A percentile compares a stretch with the other conserved stretches of the same genome.
These are phyloP conservation scores for Populus nigra DNA, from an alignment of 345 rosid species.

Conservation along the genomic window DNA sequence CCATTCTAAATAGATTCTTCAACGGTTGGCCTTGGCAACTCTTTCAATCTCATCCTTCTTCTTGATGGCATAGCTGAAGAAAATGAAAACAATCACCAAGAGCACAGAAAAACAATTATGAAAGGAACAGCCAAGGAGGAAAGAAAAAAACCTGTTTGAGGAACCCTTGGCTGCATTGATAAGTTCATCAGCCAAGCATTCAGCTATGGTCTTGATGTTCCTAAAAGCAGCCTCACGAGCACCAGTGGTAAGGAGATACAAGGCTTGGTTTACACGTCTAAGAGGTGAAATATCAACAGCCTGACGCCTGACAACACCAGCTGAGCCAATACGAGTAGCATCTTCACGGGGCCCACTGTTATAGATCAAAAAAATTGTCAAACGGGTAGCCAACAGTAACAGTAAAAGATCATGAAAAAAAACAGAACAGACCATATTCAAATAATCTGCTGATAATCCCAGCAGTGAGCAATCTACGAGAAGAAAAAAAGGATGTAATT, in stretches of 20 bases:
- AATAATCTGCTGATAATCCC: background rate
- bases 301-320: conserved; percentile 98
- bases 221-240: conserved; percentile 95
- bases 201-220: conserved; percentile 88
- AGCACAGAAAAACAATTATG: background rate
- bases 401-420: too few relatives aligned
- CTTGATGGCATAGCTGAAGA: conserved; percentile 78
- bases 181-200: conserved; percentile 95
- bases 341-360: conserved; percentile 93
- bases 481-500: background rate
- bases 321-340: conserved; percentile 95
- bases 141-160: conserved; percentile 68
- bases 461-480: background rate
- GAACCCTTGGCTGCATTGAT: conserved; percentile 98
- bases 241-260: conserved; percentile 83
- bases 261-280: conserved; percentile 86
- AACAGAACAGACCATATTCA: background rate
- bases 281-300: conserved; percentile 97
- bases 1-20: conserved; percentile 12
- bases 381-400: background rate
- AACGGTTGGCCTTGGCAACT: conserved; percentile 99
- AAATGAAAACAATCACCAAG: background rate
- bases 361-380: background rate
- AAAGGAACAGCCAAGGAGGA: background rate
- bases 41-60: conserved; percentile 96